Base-by-base conservation (phyloP, 768 basidiomycete genomes). In the Trametes meyenii region DNA sequence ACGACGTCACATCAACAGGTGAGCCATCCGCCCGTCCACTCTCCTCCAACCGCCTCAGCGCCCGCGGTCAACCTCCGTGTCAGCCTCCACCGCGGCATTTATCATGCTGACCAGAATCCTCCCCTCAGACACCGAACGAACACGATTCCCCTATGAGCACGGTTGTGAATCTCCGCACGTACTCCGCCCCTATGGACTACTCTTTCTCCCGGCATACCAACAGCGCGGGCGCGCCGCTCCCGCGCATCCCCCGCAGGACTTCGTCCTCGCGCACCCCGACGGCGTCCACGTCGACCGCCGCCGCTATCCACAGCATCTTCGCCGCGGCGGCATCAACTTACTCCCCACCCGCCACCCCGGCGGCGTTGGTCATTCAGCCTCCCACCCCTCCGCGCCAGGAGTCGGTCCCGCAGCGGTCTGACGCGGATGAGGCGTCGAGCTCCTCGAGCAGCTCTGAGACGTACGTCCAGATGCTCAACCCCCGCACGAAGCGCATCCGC, bases 291-390 rank as follows among this genome's bases (percentile, higher is more conserved):
- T 52, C 63, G 8, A 55, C 59, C 14, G 29, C 62, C 5, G 76
- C 76, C 5, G 81, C 87, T 53, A 81, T 88, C 23, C 86, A 87
- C 16, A 76, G 81, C 53, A 78, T 89, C 54, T 85, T 88, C 38
- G 81, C 86, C 49, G 77, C 85, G 40, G 72, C 70, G 74, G 50
- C 65, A 35, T 39, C 72, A 69, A 23, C 43, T 36, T 42, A 55
- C 44, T 38, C 61, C n/a, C 29, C 56, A 50, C 23, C 58, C 65
- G 62, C 65, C 65, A 67, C 66, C 38, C 54, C 51, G 33, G 29
- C 57, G 4, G 44, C 54, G 55, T 48, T 73, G 44, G 67, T 70
- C 21, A 54, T 73, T 21, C 68, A 67, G 51, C 71, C 70, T 5
- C 70, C 71, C 6, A 70, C 71, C 12, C 73, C 69, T 2, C 67